Conservation (phyloP, 176 grass and related monocot genomes). For the Areca catechu region DNA sequence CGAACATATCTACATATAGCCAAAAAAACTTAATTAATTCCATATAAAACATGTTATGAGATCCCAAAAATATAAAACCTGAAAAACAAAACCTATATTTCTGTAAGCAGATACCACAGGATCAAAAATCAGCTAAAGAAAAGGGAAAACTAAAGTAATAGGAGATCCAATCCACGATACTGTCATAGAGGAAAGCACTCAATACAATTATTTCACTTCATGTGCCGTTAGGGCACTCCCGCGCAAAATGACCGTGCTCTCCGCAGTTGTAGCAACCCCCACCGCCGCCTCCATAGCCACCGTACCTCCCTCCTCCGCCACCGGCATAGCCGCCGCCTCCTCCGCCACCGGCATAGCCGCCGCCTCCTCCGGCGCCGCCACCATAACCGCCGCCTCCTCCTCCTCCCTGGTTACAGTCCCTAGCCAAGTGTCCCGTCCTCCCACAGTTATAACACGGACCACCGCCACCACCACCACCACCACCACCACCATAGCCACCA, state of each 20-base stretch:
- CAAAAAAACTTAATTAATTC: too few relatives aligned
- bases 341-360: slow-evolving; percentile 7
- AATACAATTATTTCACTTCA: not conserved
- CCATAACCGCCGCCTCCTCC: not conserved
- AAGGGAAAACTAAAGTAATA: too few relatives aligned
- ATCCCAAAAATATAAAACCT: too few relatives aligned
- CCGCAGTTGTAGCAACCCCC: slow-evolving; percentile 25
- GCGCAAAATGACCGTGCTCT: slow-evolving; percentile 26
- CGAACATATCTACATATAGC: too few relatives aligned
- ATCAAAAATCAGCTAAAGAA: too few relatives aligned
- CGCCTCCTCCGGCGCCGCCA: slow-evolving; percentile 2
- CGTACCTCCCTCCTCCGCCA: not conserved
- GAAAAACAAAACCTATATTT: too few relatives aligned
- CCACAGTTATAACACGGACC: slow-evolving; percentile 24
- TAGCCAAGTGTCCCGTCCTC: slow-evolving; percentile 19
- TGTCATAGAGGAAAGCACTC: too few relatives aligned
- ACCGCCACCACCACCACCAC: not conserved
- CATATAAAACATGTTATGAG: too few relatives aligned
- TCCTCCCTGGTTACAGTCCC: slow-evolving; percentile 22
- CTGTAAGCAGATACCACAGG: too few relatives aligned
- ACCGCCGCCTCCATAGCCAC: slow-evolving; percentile 1
- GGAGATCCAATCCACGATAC: too few relatives aligned
- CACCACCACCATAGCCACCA: not conserved
- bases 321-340: slow-evolving; percentile 2
- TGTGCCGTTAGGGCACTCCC: slow-evolving; percentile 22